Percentiles rank a stretch among this genome's conserved stretches.
phyloP scores from a whole-genome alignment of 2,329 filamentous ascomycete genomes.

The Aureobasidium lini region DNA sequence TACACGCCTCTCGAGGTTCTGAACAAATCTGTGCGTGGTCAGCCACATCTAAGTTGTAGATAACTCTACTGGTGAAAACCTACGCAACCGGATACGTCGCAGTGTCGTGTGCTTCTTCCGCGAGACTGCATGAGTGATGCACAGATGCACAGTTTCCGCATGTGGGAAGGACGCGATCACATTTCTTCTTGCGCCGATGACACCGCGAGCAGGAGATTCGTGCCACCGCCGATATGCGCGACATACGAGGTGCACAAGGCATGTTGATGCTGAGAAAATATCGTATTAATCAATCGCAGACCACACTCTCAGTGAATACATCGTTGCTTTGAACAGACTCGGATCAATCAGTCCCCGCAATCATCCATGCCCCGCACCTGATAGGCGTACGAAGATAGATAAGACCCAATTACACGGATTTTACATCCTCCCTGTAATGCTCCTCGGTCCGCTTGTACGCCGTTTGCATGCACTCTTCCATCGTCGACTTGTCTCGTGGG shows the following conservation, averaged over 20 bases:
- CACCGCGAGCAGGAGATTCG: slow-evolving; percentile 32
- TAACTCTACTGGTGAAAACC: slow-evolving; percentile 16
- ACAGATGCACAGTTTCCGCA: slow-evolving; percentile 35
- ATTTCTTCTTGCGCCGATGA: slow-evolving; percentile 38
- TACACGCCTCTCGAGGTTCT: slow-evolving; percentile 26
- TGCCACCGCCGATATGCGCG: not conserved
- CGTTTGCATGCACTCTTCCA: slow-evolving; percentile 34
- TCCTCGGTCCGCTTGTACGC: slow-evolving; percentile 41
- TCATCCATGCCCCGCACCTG: not conserved
- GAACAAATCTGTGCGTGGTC: slow-evolving; percentile 25
- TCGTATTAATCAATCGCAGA: not conserved
- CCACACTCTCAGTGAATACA: no score
- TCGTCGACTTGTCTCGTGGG: slow-evolving; percentile 38
- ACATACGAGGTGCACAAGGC: not conserved
- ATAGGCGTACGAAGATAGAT: not conserved
- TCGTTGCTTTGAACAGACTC: no score
- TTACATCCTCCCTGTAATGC: slow-evolving; percentile 11
- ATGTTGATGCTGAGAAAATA: not conserved
- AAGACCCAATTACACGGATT: not conserved
- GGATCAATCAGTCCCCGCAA: not conserved
- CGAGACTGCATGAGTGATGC: slow-evolving; percentile 32
- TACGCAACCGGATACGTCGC: slow-evolving; percentile 37
- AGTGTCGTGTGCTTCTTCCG: slow-evolving; percentile 31
- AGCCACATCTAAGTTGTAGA: not conserved
- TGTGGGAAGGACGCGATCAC: slow-evolving; percentile 33